phyloP scores from a whole-genome alignment of 768 basidiomycete species.

The Mycena kentingensis region DNA sequence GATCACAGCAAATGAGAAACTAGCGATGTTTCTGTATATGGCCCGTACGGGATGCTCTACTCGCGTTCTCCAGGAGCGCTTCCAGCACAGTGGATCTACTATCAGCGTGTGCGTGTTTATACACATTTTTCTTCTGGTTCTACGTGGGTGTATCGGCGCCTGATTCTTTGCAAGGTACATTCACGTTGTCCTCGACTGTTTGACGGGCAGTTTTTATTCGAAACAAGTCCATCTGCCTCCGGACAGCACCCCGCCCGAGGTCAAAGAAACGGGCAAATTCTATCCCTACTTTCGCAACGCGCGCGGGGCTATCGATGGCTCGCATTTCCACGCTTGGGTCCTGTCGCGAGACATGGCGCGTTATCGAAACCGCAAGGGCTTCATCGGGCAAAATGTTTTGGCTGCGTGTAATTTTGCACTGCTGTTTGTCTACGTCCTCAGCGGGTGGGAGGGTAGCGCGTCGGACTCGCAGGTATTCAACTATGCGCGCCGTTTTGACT shows the following conservation, averaged over 20 bases:
- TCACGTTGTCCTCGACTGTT: not conserved
- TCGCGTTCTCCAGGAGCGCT: constrained; percentile 13
- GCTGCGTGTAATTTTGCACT: constrained; percentile 34
- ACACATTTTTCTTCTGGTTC: too few relatives aligned
- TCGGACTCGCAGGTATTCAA: constrained; percentile 32
- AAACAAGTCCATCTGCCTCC: constrained; percentile 3
- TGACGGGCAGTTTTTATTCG: not conserved
- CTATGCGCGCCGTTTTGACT: constrained; percentile 20
- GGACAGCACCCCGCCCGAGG: constrained; percentile 14
- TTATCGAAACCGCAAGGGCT: constrained; percentile 23
- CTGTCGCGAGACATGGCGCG: constrained; percentile 7
- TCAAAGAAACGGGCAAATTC: constrained; percentile 26
- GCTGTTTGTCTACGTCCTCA: constrained; percentile 30
- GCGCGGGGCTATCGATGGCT: constrained; percentile 30
- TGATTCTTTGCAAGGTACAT: too few relatives aligned
- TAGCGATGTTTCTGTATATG: constrained; percentile 17
- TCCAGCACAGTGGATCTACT: constrained; percentile 1
- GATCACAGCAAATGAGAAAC: constrained; percentile 12
- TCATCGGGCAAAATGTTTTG: constrained; percentile 35
- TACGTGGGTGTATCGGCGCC: too few relatives aligned
- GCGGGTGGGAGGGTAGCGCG: constrained; percentile 39
- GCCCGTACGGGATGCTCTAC: constrained; percentile 9
- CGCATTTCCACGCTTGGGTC: constrained; percentile 22
- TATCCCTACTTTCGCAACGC: constrained; percentile 29
- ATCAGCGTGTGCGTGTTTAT: too few relatives aligned